phyloP scores from a whole-genome alignment of 2,329 filamentous ascomycete species.

The Hypoxylon sp. region DNA sequence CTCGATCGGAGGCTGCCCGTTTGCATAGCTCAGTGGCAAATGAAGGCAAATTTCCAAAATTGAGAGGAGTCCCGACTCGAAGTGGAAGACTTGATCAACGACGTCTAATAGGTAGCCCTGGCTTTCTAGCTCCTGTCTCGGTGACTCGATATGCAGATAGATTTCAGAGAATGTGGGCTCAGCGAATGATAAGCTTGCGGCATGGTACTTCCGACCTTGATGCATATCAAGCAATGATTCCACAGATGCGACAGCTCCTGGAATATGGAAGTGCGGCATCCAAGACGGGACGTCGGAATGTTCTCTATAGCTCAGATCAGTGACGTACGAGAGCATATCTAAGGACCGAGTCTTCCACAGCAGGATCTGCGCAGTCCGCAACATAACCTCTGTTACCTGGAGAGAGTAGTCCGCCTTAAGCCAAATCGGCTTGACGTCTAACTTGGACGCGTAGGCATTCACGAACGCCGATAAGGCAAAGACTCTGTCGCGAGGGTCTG shows the following conservation, averaged over 20 bases:
- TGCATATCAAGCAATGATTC: constrained; percentile 33
- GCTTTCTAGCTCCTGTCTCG: constrained; percentile 18
- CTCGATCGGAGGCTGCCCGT: constrained; percentile 31
- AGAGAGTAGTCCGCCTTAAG: constrained; percentile 38
- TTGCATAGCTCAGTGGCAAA: constrained; percentile 17
- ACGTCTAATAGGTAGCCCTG: constrained; percentile 30
- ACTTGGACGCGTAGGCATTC: constrained; percentile 24
- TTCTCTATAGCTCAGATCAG: constrained; percentile 24
- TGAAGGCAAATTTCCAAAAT: constrained; percentile 24
- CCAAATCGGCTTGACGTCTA: constrained; percentile 23
- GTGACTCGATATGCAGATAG: constrained; percentile 24
- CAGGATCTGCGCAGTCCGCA: constrained; percentile 29
- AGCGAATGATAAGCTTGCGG: constrained; percentile 21
- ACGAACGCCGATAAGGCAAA: constrained; percentile 37
- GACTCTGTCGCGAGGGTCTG: constrained; percentile 35
- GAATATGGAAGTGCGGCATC: constrained; percentile 38
- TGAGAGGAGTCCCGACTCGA: constrained; percentile 29
- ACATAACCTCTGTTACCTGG: constrained; percentile 27
- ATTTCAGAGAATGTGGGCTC: constrained; percentile 23
- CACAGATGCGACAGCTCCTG: constrained; percentile 32
- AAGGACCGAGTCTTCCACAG: constrained; percentile 37
- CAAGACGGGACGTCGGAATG: constrained; percentile 33
- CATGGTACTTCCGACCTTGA: constrained; percentile 36
- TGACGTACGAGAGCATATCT: constrained; percentile 33
- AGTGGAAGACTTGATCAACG: constrained; percentile 28